Conservation (phyloP, 2,329 filamentous ascomycete genomes). For the Coniochaeta sp. region DNA sequence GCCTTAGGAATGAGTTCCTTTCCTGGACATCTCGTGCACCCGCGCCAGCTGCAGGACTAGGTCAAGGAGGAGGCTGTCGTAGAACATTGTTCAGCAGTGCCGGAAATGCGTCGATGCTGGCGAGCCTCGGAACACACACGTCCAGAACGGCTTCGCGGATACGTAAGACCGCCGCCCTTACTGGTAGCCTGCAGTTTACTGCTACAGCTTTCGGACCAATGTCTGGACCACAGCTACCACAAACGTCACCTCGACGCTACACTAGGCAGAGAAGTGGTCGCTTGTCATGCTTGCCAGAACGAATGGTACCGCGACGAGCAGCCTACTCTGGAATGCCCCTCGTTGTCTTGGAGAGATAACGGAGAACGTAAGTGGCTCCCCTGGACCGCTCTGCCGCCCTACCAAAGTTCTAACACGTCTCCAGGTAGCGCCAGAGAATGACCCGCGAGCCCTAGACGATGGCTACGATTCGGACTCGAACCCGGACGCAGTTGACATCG, state of each 20-base stretch:
- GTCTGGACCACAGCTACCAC: background rate
- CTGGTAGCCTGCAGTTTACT: slow-evolving; percentile 51
- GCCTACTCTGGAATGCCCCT: slow-evolving; percentile 61
- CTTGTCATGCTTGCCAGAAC: slow-evolving; percentile 72
- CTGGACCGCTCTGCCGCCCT: no score
- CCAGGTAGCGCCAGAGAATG: slow-evolving; percentile 49
- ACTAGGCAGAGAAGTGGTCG: slow-evolving; percentile 63
- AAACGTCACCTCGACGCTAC: slow-evolving; percentile 41
- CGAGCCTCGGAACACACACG: slow-evolving; percentile 3
- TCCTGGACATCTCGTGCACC: no score
- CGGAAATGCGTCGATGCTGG: no score
- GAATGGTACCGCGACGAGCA: slow-evolving; percentile 74
- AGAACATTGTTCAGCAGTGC: no score
- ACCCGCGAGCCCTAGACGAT: slow-evolving; percentile 44
- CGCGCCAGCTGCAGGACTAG: no score
- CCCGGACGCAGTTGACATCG: slow-evolving; percentile 52
- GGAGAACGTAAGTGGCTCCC: slow-evolving; percentile 64
- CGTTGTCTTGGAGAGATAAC: slow-evolving; percentile 71
- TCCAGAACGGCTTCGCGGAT: slow-evolving; percentile 35
- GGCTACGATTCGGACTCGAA: slow-evolving; percentile 36
- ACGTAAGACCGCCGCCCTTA: slow-evolving; percentile 46
- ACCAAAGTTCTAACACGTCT: slow-evolving; percentile 16
- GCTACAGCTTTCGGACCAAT: slow-evolving; percentile 35
- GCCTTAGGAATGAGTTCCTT: no score
- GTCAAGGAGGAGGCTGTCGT: no score